A percentile compares a stretch with the other conserved stretches of the same genome.
These are phyloP conservation scores for Litchi chinensis DNA, from an alignment of 345 rosid species.

Conservation along the genomic window DNA sequence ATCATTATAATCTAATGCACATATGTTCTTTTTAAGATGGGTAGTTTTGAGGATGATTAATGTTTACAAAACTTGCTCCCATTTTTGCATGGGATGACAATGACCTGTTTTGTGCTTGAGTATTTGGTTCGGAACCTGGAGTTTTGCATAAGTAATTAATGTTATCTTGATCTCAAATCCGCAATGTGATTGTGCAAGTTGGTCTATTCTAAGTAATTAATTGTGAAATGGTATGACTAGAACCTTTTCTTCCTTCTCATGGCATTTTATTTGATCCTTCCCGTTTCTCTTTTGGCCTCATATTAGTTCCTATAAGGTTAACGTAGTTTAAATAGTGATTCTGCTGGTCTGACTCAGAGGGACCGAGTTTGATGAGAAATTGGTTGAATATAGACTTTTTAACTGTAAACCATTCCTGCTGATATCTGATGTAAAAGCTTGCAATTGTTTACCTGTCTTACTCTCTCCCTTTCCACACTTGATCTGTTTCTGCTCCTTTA, in stretches of 20 bases:
- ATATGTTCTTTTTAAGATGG: not conserved
- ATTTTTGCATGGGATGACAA: not conserved
- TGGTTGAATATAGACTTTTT: too few relatives aligned
- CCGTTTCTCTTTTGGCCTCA: not conserved
- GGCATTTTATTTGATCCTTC: not conserved
- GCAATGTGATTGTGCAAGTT: not conserved
- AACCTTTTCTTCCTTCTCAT: not conserved
- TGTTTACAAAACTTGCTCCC: not conserved
- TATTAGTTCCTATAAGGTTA: not conserved
- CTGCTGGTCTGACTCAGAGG: too few relatives aligned
- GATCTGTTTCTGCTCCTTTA: too few relatives aligned
- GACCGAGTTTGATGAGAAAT: too few relatives aligned
- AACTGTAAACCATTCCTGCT: too few relatives aligned
- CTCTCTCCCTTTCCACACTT: too few relatives aligned
- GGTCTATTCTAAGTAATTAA: not conserved
- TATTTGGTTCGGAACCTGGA: not conserved
- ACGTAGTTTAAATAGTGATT: not conserved
- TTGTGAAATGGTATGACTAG: not conserved
- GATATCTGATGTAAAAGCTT: too few relatives aligned
- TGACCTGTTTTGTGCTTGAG: not conserved
- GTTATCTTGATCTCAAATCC: not conserved
- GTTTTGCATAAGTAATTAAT: not conserved
- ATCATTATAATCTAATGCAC: not conserved
- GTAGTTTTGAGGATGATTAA: not conserved
- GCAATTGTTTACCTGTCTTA: too few relatives aligned